Percentiles rank a stretch among this genome's conserved stretches.
Evolutionary conservation across 1,284 basidiomycete genomes (phyloP).

Genomic region (Tilletia indica): DNA sequence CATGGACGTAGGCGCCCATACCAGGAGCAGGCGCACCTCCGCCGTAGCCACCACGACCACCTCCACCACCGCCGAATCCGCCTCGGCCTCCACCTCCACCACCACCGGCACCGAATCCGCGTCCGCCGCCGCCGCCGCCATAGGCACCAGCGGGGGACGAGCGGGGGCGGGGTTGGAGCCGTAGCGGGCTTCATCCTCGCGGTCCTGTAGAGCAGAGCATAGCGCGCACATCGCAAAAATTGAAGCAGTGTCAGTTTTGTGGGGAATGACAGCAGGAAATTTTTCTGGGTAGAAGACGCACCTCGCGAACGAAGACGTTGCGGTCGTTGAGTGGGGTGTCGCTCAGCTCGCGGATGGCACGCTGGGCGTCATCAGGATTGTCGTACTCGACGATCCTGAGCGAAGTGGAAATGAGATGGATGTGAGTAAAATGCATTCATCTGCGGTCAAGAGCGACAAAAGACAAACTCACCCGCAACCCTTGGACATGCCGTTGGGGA

Average conservation of each 20-base stretch:
- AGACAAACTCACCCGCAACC: slow-evolving; percentile 67
- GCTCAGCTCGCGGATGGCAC: slow-evolving; percentile 39
- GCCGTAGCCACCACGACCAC: slow-evolving; percentile 62
- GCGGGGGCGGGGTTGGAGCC: slow-evolving; percentile 81
- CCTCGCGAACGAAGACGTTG: slow-evolving; percentile 93
- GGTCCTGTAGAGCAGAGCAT: slow-evolving; percentile 67
- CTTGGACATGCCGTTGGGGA: slow-evolving; percentile 92
- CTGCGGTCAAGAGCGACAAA: not conserved
- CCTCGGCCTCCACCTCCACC: slow-evolving; percentile 65
- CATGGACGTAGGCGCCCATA: slow-evolving; percentile 11
- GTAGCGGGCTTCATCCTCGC: slow-evolving; percentile 90
- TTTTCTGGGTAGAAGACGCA: slow-evolving; percentile 55
- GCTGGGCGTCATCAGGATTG: slow-evolving; percentile 41
- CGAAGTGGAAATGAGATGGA: not conserved
- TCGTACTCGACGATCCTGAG: slow-evolving; percentile 47
- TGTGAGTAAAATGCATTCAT: slow-evolving; percentile 5
- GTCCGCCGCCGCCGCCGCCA: slow-evolving; percentile 19
- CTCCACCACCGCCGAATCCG: slow-evolving; percentile 54
- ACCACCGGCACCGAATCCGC: slow-evolving; percentile 33
- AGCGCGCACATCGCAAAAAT: no score
- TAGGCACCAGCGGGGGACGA: not conserved
- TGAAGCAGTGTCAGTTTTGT: not conserved
- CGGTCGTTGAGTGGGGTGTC: slow-evolving; percentile 84
- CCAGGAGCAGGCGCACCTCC: slow-evolving; percentile 37
- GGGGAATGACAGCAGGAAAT: slow-evolving; percentile 15